phyloP scores from a whole-genome alignment of 331 rosid genomes.

The Arachis monticola region DNA sequence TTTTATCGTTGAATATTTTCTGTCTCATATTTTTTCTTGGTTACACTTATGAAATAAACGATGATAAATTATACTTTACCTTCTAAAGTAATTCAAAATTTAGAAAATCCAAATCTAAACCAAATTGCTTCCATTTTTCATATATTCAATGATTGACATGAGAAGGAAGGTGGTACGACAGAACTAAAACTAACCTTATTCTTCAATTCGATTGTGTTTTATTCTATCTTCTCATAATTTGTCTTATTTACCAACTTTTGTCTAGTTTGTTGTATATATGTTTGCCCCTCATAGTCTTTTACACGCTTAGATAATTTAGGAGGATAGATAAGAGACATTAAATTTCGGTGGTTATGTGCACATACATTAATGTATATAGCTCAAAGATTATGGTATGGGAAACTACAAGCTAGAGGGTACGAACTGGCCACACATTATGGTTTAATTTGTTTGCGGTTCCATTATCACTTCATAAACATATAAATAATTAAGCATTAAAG shows the following conservation, averaged over 20 bases:
- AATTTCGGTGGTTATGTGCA: conserved; percentile 24
- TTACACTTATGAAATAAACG: too few species aligned
- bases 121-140: conserved; percentile 15
- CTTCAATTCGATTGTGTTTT: neutral
- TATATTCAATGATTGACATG: conserved; percentile 14
- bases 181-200: neutral
- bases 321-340: conserved; percentile 7
- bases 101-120: too few species aligned
- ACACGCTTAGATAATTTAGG: neutral
- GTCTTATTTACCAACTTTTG: conserved; percentile 9
- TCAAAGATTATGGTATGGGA: conserved; percentile 10
- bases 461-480: neutral
- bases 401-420: neutral
- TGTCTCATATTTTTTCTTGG: too few species aligned
- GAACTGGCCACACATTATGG: neutral
- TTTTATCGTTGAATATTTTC: too few species aligned
- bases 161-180: neutral
- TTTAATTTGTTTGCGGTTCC: conserved; percentile 4
- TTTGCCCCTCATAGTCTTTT: neutral
- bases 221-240: neutral
- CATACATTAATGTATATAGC: conserved; percentile 11
- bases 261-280: neutral
- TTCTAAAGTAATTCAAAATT: too few species aligned
- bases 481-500: too few species aligned
- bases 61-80: too few species aligned